These are phyloP conservation scores for Brasilioporus rufonigricans DNA, from an alignment of 768 basidiomycete species.

Conservation along the genomic window DNA sequence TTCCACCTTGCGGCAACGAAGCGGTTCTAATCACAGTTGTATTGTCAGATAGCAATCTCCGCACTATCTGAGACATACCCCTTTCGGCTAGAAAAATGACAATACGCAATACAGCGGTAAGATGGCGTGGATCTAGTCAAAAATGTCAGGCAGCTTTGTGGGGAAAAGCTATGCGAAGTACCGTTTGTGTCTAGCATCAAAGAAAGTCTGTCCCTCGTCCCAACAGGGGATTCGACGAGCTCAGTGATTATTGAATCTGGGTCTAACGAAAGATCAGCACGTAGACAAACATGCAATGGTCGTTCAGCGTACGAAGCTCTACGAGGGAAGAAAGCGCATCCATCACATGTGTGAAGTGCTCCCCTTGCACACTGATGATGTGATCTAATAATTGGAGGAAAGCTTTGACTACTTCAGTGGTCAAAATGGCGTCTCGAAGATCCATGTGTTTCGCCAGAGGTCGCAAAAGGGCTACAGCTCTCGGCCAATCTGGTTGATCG, in stretches of 20 bases:
- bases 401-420: not conserved
- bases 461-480: constrained; percentile 6
- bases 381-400: constrained; percentile 3
- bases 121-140: not conserved
- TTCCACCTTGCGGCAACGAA: not conserved
- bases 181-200: constrained; percentile 1
- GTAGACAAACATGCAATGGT: not conserved
- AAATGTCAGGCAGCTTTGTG: not conserved
- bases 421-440: constrained; percentile 1
- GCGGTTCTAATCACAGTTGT: not conserved
- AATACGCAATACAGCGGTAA: constrained; percentile 6
- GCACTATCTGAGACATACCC: not conserved
- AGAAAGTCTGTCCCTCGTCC: not conserved
- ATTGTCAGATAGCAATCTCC: not conserved
- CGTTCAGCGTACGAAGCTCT: not conserved
- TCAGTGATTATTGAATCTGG: not conserved
- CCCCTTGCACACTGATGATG: not conserved
- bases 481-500: constrained; percentile 6
- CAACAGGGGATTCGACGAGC: not conserved
- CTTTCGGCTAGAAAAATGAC: constrained; percentile 3
- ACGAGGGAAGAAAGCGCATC: constrained; percentile 7
- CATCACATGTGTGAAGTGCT: constrained; percentile 5
- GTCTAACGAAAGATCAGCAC: not conserved
- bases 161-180: not conserved
- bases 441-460: constrained; percentile 1